Evolutionary conservation across 2,329 filamentous ascomycete species (phyloP), one percentile per base, ranked within the genome.

Genomic region (Fonsecaea erecta): DNA sequence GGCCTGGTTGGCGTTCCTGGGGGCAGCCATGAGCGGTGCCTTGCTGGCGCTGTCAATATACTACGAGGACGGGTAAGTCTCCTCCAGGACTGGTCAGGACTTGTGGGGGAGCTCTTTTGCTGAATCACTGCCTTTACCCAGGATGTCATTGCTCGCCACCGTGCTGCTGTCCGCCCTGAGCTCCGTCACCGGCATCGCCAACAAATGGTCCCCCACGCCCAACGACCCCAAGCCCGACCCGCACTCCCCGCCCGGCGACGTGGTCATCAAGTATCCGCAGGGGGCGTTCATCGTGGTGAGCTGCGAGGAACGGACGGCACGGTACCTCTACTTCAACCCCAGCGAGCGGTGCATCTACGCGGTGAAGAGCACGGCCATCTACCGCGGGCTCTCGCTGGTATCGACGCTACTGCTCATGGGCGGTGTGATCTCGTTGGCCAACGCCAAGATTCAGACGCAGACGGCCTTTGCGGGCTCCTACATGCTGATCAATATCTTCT

Each of bases 391-490:
- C 12, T 81, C 81, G n/a, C 72, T 84, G 24, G 68, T 82, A 2
- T 82, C 81, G 66, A 84, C 82, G 5, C 73, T 83, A 52, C 76
- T 84, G 73, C 78, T 84, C 55, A 84, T 84, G 82, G 76, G 81
- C 40, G 82, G 82, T 12, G 81, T 84, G 68, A 81, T 84, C 48
- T 78, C 77, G 48, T 77, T 84, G 2, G 82, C 80, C 66, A 84
- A 84, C 62, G 78, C 82, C 2, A 77, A 77, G 26, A 78, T 82
- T 11, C 74, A 80, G 48, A 73, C 79, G 0, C 82, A 84, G 66
- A 77, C 82, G 35, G 80, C 77, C 1, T 84, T 82, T 78, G 82
- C 80, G 0, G 81, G 74, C 1, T 77, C 80, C 0, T 84, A 82
- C 70, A 80, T 84, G 75, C 71, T 83, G 12, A 78, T 83, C 40